These are phyloP conservation scores for Mycena venus DNA, from an alignment of 768 basidiomycete genomes.

Conservation along the genomic window DNA sequence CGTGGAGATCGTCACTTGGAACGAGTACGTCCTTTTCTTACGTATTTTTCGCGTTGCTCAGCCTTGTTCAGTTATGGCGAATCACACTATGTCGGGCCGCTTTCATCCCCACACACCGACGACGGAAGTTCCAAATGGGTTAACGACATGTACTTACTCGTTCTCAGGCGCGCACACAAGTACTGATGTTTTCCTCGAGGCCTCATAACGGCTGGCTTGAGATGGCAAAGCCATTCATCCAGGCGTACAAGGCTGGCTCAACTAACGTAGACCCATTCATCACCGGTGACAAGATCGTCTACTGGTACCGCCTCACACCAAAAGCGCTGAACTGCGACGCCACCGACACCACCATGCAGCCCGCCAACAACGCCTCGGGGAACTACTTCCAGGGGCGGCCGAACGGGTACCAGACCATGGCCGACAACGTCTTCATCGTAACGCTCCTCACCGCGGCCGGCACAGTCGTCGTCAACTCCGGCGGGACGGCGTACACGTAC, in stretches of 20 bases:
- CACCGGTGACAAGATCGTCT: conserved; percentile 33
- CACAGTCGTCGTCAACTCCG: conserved; percentile 35
- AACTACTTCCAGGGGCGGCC: conserved; percentile 39
- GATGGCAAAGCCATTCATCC: conserved; percentile 61
- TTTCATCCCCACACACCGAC: conserved; percentile 40
- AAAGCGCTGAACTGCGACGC: conserved; percentile 36
- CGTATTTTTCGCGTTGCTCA: not conserved
- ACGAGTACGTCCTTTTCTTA: conserved; percentile 40
- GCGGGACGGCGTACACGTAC: conserved; percentile 33
- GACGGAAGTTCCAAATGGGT: conserved; percentile 38
- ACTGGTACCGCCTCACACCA: conserved; percentile 36
- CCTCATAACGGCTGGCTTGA: conserved; percentile 52
- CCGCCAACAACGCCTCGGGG: conserved; percentile 34
- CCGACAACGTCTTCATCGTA: conserved; percentile 34
- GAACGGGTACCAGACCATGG: conserved; percentile 31
- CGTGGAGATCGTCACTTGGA: conserved; percentile 59
- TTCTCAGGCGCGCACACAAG: not conserved
- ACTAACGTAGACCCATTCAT: conserved; percentile 24
- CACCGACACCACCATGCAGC: conserved; percentile 35
- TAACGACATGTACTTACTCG: conserved; percentile 31
- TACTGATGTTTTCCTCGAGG: conserved; percentile 2
- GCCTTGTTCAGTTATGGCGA: conserved; percentile 52
- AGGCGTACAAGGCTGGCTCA: conserved; percentile 60
- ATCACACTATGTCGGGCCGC: conserved; percentile 65
- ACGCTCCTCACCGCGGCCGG: conserved; percentile 32